Evolutionary conservation across 768 basidiomycete genomes (phyloP).

Genomic region (Naganishia antarctica): DNA sequence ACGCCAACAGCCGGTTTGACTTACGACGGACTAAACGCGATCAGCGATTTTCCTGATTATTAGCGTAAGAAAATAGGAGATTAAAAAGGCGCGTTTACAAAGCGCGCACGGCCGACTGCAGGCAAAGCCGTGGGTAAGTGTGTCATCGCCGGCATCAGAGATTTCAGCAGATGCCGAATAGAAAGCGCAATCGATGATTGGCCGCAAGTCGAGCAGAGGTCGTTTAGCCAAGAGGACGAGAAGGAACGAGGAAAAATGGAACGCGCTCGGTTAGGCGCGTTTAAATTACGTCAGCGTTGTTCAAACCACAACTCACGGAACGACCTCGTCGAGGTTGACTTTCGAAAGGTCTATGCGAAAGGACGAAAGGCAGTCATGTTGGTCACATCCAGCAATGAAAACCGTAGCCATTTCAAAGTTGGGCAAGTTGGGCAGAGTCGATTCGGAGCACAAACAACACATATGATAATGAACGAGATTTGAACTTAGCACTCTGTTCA

Average conservation of each 20-base stretch:
- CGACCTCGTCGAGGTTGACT: neutral
- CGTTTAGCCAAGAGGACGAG: neutral
- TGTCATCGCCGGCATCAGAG: neutral
- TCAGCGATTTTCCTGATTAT: neutral
- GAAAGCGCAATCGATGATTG: constrained; percentile 4
- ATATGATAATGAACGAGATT: too few species aligned
- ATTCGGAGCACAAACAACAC: too few species aligned
- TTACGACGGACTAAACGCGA: constrained; percentile 19
- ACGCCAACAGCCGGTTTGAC: neutral
- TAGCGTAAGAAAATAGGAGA: neutral
- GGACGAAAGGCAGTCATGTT: too few species aligned
- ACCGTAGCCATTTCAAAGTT: too few species aligned
- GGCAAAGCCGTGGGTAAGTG: too few species aligned
- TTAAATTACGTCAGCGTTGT: neutral
- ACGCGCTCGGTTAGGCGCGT: neutral
- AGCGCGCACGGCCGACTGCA: neutral
- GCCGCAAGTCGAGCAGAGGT: neutral
- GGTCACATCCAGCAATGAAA: too few species aligned
- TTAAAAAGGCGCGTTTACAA: neutral
- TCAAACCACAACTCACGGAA: neutral
- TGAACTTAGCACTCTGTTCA: too few species aligned
- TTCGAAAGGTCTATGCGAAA: too few species aligned
- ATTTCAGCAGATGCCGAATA: too few species aligned
- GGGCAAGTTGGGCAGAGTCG: too few species aligned
- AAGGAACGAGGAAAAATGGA: neutral